Conservation (phyloP, 345 rosid species). For the Balakata baccata region DNA sequence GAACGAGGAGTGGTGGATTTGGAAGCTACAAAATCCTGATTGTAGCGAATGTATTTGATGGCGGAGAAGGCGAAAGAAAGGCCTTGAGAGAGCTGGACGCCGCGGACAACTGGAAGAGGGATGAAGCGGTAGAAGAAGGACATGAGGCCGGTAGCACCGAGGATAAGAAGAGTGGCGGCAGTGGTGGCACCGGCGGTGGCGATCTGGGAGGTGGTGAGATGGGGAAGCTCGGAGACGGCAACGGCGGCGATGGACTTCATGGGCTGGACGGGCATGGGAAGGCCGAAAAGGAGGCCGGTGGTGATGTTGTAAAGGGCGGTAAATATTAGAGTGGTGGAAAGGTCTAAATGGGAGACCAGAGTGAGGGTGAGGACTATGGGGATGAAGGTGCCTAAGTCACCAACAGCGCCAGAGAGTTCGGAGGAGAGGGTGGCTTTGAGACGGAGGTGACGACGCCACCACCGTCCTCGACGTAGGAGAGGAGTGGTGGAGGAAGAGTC, state of each 20-base stretch:
- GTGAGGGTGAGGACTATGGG: conserved; percentile 30
- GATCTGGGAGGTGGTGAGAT: conserved; percentile 21
- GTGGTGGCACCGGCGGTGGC: conserved; percentile 20
- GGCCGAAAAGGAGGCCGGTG: conserved; percentile 23
- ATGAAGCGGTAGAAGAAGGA: conserved; percentile 50
- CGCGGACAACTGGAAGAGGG: conserved; percentile 89
- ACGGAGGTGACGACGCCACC: conserved; percentile 18
- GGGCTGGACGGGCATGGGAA: conserved; percentile 25
- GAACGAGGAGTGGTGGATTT: conserved; percentile 56
- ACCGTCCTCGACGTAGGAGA: not conserved
- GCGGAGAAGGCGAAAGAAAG: conserved; percentile 85
- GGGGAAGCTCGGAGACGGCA: conserved; percentile 23
- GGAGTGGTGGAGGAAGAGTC: conserved; percentile 9
- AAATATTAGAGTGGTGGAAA: conserved; percentile 20
- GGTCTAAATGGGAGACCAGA: conserved; percentile 19
- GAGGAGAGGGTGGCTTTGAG: conserved; percentile 19
- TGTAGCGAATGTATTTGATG: conserved; percentile 66
- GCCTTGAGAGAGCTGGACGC: conserved; percentile 94
- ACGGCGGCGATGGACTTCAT: conserved; percentile 28
- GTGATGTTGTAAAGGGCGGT: conserved; percentile 23
- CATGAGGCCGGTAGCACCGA: conserved; percentile 19
- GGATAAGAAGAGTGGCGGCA: conserved; percentile 12
- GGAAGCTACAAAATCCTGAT: conserved; percentile 59
- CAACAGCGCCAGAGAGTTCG: conserved; percentile 26
- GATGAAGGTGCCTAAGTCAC: conserved; percentile 29